Evolutionary conservation across 2,329 filamentous ascomycete species (phyloP).

Genomic region (Calonectria pauciramosa): DNA sequence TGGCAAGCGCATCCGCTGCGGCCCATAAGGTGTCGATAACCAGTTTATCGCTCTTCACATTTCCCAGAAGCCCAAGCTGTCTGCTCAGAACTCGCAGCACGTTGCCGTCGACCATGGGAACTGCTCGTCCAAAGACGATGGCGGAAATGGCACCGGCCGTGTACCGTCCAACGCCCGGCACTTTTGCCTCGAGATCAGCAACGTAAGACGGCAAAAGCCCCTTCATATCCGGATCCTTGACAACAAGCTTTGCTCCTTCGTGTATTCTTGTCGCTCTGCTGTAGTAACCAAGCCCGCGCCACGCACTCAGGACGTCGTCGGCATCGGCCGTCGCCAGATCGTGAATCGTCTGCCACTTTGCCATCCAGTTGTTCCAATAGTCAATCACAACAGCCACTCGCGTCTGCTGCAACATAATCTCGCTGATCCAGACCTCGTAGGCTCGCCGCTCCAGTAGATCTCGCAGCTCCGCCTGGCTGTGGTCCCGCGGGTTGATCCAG

Average conservation of each 20-base stretch:
- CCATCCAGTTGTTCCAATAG: slow-evolving; percentile 75
- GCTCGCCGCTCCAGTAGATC: slow-evolving; percentile 65
- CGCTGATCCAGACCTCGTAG: slow-evolving; percentile 77
- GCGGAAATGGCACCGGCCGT: slow-evolving; percentile 74
- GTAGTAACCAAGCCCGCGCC: slow-evolving; percentile 75
- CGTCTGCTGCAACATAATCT: slow-evolving; percentile 78
- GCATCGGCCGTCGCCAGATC: slow-evolving; percentile 66
- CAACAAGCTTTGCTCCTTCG: slow-evolving; percentile 66
- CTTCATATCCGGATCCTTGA: slow-evolving; percentile 54
- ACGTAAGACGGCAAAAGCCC: slow-evolving; percentile 65
- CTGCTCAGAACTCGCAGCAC: slow-evolving; percentile 72
- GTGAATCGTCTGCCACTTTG: slow-evolving; percentile 70
- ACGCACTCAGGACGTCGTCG: slow-evolving; percentile 70
- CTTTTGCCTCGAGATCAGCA: slow-evolving; percentile 60
- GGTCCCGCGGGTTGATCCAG: slow-evolving; percentile 63
- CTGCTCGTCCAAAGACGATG: slow-evolving; percentile 72
- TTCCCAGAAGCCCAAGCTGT: slow-evolving; percentile 69
- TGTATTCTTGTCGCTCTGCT: slow-evolving; percentile 73
- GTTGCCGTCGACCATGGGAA: slow-evolving; percentile 75
- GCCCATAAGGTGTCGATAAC: slow-evolving; percentile 70
- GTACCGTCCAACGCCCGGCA: slow-evolving; percentile 73
- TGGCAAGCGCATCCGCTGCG: slow-evolving; percentile 68
- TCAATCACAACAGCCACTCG: slow-evolving; percentile 72
- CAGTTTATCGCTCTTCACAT: slow-evolving; percentile 68
- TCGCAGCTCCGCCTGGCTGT: slow-evolving; percentile 52